Conservation (phyloP, 2,329 filamentous ascomycete genomes). For the Aspergillus floridensis region DNA sequence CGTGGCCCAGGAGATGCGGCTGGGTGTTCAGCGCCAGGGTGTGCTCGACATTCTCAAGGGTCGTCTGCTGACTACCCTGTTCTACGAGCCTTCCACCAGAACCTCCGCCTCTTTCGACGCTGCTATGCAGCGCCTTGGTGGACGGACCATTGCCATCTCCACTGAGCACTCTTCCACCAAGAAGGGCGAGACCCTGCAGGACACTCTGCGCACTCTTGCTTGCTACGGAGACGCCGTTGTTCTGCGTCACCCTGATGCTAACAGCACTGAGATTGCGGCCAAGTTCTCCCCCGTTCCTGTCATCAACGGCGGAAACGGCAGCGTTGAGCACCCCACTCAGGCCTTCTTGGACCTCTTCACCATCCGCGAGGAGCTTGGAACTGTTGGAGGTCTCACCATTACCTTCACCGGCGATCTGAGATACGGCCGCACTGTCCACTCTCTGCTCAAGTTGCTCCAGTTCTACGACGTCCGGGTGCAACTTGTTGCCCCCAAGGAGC, state of each 20-base stretch:
- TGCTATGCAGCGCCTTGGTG: slow-evolving; percentile 96
- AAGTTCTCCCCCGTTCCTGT: slow-evolving; percentile 88
- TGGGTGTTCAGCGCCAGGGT: slow-evolving; percentile 89
- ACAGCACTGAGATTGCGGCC: slow-evolving; percentile 74
- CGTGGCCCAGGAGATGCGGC: slow-evolving; percentile 94
- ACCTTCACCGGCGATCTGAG: slow-evolving; percentile 92
- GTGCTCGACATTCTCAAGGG: slow-evolving; percentile 84
- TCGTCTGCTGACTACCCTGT: slow-evolving; percentile 83
- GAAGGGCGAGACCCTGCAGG: slow-evolving; percentile 91
- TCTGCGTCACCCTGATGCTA: slow-evolving; percentile 85
- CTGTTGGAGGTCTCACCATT: slow-evolving; percentile 90
- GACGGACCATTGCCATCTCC: slow-evolving; percentile 76
- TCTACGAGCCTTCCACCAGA: slow-evolving; percentile 95
- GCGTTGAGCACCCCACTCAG: slow-evolving; percentile 94
- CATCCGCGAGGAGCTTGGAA: slow-evolving; percentile 94
- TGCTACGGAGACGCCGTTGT: slow-evolving; percentile 95
- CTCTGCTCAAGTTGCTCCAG: slow-evolving; percentile 84
- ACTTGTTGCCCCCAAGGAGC: slow-evolving; percentile 77
- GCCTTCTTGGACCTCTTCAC: slow-evolving; percentile 98
- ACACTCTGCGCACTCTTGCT: slow-evolving; percentile 87
- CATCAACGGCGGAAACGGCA: slow-evolving; percentile 96
- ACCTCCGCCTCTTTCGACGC: slow-evolving; percentile 96
- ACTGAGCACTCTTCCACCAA: slow-evolving; percentile 83
- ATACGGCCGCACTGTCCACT: slow-evolving; percentile 93
- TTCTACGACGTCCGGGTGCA: slow-evolving; percentile 96